These are phyloP conservation scores for Closterium sp. DNA, from an alignment of 139 green algal species.

Conservation along the genomic window DNA sequence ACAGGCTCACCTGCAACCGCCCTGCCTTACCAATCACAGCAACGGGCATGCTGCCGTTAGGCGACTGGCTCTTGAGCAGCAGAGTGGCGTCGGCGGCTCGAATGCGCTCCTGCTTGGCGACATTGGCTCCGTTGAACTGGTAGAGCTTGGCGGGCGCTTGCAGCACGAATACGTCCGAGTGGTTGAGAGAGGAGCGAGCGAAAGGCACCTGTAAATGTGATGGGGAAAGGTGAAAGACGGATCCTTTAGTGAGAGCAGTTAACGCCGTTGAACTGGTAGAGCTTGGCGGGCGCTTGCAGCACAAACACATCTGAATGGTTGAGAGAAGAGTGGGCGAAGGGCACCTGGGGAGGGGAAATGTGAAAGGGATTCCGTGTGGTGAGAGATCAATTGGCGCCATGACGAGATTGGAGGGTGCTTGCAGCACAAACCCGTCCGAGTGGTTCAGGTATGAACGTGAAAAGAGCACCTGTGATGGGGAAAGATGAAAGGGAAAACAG, in stretches of 20 bases:
- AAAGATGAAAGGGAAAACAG: too few species aligned
- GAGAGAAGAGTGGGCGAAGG: conserved; percentile 2
- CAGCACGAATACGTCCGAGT: conserved; percentile 42
- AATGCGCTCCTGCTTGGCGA: conserved; percentile 17
- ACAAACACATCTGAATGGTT: conserved; percentile 40
- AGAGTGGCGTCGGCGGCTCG: conserved; percentile 20
- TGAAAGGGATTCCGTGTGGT: too few species aligned
- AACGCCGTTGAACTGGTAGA: neutral
- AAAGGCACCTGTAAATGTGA: conserved; percentile 35
- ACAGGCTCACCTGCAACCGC: too few species aligned
- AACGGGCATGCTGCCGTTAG: conserved; percentile 1
- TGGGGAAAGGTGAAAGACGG: neutral
- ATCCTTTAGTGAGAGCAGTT: too few species aligned
- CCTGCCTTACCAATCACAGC: conserved; percentile 6
- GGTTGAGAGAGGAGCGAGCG: conserved; percentile 19
- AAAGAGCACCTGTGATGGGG: too few species aligned
- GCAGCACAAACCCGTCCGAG: too few species aligned
- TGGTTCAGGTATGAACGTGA: too few species aligned
- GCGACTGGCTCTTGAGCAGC: conserved; percentile 7
- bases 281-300: conserved; percentile 23
- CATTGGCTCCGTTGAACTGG: conserved; percentile 47
- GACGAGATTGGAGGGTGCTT: neutral
- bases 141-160: conserved; percentile 31
- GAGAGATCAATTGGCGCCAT: too few species aligned
- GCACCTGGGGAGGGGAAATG: too few species aligned